Evolutionary conservation across 352 stramenopile genomes (phyloP).

Genomic region (Aphanomyces euteiches): DNA sequence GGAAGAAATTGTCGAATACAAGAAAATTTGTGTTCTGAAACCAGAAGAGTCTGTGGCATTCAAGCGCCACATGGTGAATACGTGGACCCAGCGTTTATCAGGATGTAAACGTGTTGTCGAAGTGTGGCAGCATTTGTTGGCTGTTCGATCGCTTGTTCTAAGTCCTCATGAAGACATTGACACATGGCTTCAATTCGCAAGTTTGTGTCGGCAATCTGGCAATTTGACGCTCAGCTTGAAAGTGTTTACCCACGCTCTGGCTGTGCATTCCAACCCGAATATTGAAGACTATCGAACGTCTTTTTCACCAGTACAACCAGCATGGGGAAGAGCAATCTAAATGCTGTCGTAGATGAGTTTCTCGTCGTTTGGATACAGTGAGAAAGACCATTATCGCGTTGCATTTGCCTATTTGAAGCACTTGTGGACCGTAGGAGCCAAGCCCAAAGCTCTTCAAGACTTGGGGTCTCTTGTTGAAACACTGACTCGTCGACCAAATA

Average conservation of each 20-base stretch:
- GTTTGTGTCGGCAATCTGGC: constrained; percentile 83
- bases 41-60: constrained; percentile 69
- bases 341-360: constrained; percentile 11
- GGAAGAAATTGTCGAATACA: constrained; percentile 97
- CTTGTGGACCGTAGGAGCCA: constrained; percentile 87
- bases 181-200: constrained; percentile 91
- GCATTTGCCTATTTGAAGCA: constrained; percentile 95
- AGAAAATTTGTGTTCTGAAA: constrained; percentile 76
- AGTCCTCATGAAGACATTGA: constrained; percentile 84
- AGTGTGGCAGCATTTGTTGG: constrained; percentile 92
- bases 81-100: constrained; percentile 78
- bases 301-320: constrained; percentile 51
- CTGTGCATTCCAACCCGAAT: constrained; percentile 43
- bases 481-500: constrained; percentile 38
- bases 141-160: constrained; percentile 88
- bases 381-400: constrained; percentile 90
- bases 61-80: constrained; percentile 79
- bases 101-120: constrained; percentile 90
- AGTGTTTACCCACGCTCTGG: constrained; percentile 78
- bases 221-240: constrained; percentile 83
- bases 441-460: constrained; percentile 83
- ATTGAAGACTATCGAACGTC: constrained; percentile 58
- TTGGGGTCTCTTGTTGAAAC: constrained; percentile 79
- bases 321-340: constrained; percentile 41
- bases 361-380: constrained; percentile 54